A percentile compares a stretch with the other conserved stretches of the same genome.
Conservation (phyloP, 495 filamentous ascomycete genomes). For the Oidiodendron maius region DNA sequence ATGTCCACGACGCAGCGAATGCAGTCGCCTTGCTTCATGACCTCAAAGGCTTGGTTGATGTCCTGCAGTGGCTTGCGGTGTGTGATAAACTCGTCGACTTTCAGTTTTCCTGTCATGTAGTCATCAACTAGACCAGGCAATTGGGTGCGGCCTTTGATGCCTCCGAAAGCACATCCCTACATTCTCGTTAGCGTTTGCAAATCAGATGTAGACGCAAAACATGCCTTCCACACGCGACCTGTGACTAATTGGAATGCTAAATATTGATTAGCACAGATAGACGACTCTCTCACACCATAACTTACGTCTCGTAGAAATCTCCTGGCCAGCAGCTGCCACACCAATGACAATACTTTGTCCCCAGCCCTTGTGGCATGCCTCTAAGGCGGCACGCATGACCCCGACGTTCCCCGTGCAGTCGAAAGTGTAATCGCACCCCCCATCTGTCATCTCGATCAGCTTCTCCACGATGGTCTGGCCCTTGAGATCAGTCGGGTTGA, state of each 20-base stretch:
- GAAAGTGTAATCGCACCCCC: slow-evolving; percentile 97
- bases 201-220: slow-evolving; percentile 11
- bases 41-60: slow-evolving; percentile 86
- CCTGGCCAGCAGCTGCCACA: slow-evolving; percentile 94
- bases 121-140: slow-evolving; percentile 84
- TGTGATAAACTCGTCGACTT: slow-evolving; percentile 99
- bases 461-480: slow-evolving; percentile 78
- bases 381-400: slow-evolving; percentile 92
- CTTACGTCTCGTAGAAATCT: slow-evolving; percentile 93
- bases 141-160: slow-evolving; percentile 94
- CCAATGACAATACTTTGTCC: slow-evolving; percentile 97
- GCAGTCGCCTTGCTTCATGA: slow-evolving; percentile 95
- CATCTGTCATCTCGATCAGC: slow-evolving; percentile 97
- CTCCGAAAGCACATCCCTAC: slow-evolving; percentile 97
- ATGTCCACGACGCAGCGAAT: slow-evolving; percentile 77
- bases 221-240: slow-evolving; percentile 93
- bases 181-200: no score
- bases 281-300: no score
- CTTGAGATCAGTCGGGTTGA: slow-evolving; percentile 79
- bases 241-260: slow-evolving; percentile 97
- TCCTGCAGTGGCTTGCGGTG: slow-evolving; percentile 74
- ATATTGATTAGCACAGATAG: neutral
- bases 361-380: slow-evolving; percentile 99
- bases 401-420: slow-evolving; percentile 97
- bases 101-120: slow-evolving; percentile 82